Conservation (phyloP, 106 monocot species). For the Dactylorhiza incarnata region DNA sequence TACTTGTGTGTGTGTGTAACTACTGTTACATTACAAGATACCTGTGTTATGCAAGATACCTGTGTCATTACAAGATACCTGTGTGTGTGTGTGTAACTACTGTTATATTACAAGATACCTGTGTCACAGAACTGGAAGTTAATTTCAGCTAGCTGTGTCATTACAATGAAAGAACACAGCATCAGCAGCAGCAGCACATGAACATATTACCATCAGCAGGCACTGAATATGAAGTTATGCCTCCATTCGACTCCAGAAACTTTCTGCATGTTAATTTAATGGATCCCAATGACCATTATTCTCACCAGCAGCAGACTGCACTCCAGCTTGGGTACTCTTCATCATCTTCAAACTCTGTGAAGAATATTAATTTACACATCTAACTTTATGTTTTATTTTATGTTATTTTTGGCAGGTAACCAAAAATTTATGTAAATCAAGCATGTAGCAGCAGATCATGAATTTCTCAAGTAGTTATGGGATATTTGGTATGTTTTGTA, state of each 20-base stretch:
- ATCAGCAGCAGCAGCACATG: slow-evolving; percentile 19
- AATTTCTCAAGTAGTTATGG: not conserved
- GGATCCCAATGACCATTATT: slow-evolving; percentile 27
- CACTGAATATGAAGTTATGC: slow-evolving; percentile 28
- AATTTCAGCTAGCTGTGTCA: too few relatives aligned
- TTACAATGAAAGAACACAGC: slow-evolving; percentile 44
- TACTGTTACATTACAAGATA: too few relatives aligned
- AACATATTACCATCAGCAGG: slow-evolving; percentile 20
- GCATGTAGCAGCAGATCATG: not conserved
- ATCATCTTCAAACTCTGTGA: too few relatives aligned
- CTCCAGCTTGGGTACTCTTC: slow-evolving; percentile 28
- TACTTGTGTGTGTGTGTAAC: too few relatives aligned
- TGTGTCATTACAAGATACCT: too few relatives aligned
- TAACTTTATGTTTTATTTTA: not conserved
- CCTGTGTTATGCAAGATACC: too few relatives aligned
- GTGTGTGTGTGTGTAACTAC: too few relatives aligned
- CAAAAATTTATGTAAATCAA: not conserved
- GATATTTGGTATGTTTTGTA: slow-evolving; percentile 4
- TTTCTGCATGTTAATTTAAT: slow-evolving; percentile 28
- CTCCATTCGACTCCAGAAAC: slow-evolving; percentile 34
- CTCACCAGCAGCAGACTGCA: slow-evolving; percentile 28
- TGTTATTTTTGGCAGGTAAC: not conserved
- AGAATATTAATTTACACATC: too few relatives aligned
- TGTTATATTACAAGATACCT: too few relatives aligned
- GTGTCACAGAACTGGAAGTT: too few relatives aligned